Evolutionary conservation across 2,329 filamentous ascomycete genomes (phyloP), one percentile per base, ranked within the genome.

Genomic region (Fusarium buxicola): DNA sequence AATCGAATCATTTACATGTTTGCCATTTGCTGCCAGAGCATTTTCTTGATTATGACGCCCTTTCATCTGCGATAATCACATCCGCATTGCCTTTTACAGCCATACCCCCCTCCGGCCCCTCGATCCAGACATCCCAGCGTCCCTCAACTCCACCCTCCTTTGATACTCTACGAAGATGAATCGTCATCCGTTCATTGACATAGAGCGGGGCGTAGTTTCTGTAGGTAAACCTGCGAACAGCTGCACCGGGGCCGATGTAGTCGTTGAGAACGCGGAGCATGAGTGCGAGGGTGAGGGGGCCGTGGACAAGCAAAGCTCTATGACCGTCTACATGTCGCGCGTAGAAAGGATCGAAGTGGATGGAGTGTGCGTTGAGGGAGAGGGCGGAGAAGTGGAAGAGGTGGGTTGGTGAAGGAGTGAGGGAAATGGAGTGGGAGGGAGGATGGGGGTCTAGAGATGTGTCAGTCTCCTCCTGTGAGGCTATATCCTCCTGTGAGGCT

Each of bases 361-460:
- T 97, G 13, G 85, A 82, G 76, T 99, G 95, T 2, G 92, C 92
- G 76, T 99, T 99, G 81, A 92, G 94, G 3, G 91, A 94, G 30
- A 99, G 85, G 0, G 93, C 93, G 16, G 91, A 95, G 81, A 94
- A 98, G 56, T 94, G 88, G 78, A 96, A 97, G 50, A 99, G 86
- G 5, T 97, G 84, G 5, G 84, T 80, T 3, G 85, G 81, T 3
- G 89, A 88, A 1, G 93, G 92, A 0, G 78, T 84, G 21, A 97
- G 77, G 1, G 79, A 78, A 66, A 90, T 72, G 18, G 72, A 72
- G 60, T 77, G 75, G 13, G 73, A 72, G 8, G 80, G 74, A 1
- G 69, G 35, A 48, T 75, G 70, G 25, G 75, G 74, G 46, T 73
- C 78, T 79, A 25, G 5, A 10, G 12, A 8, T 15, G 30, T 52